Percentiles rank a stretch among this genome's conserved stretches.
These are phyloP conservation scores for Dothistroma septosporum DNA, from an alignment of 2,329 filamentous ascomycete species.

Conservation along the genomic window DNA sequence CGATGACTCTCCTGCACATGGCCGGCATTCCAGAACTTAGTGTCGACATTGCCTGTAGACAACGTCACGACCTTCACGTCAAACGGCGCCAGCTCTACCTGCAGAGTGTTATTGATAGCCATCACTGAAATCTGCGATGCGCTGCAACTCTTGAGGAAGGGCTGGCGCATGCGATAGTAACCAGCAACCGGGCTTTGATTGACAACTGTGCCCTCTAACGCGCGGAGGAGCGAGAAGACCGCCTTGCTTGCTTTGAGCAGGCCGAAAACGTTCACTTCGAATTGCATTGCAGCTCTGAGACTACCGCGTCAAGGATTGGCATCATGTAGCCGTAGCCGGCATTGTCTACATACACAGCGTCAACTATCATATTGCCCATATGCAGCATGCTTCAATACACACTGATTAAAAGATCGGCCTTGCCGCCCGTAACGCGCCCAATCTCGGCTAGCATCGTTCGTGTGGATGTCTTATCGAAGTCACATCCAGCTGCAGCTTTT, in stretches of 20 bases:
- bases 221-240: conserved; percentile 47
- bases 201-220: conserved; percentile 32
- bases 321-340: conserved; percentile 38
- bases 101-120: conserved; percentile 20
- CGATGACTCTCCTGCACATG: conserved; percentile 28
- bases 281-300: conserved; percentile 42
- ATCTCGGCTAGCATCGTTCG: conserved; percentile 32
- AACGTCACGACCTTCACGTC: conserved; percentile 27
- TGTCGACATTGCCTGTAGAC: not conserved
- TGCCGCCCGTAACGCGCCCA: conserved; percentile 25
- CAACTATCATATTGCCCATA: not conserved
- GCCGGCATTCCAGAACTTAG: conserved; percentile 1
- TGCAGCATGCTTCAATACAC: not conserved
- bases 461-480: conserved; percentile 34
- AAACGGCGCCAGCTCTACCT: conserved; percentile 26
- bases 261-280: conserved; percentile 52
- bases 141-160: conserved; percentile 29
- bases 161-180: not conserved
- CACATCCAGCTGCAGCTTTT: conserved; percentile 40
- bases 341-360: conserved; percentile 35
- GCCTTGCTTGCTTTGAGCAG: conserved; percentile 30
- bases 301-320: conserved; percentile 26
- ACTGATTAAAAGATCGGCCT: conserved; percentile 45
- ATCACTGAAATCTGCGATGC: conserved; percentile 27
- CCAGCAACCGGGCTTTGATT: conserved; percentile 37